Base-by-base conservation (phyloP, 805 yeast genomes). In the Yarrowia alimentaria region DNA sequence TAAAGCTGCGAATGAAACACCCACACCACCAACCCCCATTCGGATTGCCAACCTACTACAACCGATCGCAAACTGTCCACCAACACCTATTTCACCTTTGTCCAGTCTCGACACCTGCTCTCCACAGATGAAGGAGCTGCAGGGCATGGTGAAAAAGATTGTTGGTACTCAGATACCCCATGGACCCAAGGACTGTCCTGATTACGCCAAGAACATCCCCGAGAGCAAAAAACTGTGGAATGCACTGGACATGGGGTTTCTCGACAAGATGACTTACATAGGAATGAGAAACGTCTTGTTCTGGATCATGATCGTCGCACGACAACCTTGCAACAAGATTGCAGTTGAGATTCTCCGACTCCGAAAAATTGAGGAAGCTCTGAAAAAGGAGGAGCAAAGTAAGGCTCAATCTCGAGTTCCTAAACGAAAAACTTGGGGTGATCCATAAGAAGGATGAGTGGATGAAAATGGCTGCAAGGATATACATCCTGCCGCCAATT, bases 241-340 rank as follows among this genome's bases (percentile, higher is more conserved):
- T 4, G 8, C 16, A 3, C 33, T 40, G 47, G 25, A 19, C 12
- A 28, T 40, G 33, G 13, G 19, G 6, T 17, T 26, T 4, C 26
- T 40, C 6, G 33, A 40, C n/a, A 14, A 40, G 2, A 18, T 19
- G 14, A 19, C 47, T 13, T 40, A 40, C 19, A 13, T 26, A 13
- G 47, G 47, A 2, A 40, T 40, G 47, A 22, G 33, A 10, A 40
- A 40, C 26, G n/a, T 40, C 8, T 6, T 40, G 8, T 40, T 40
- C 5, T 40, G 33, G 47, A 40, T 40, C 33, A 20, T 28, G 9
- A 11, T 40, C 6, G 47, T 40, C 1, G 8, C 33, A 2, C 5
- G 33, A 8, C 32, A 28, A 8, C 47, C 47, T 1, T 22, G 26
- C 6, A 21, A 28, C n/a, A 26, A 26, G 11, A 29, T 40, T 6